Conservation (phyloP, 805 yeast genomes). For the Nakazawaea anatomiae region DNA sequence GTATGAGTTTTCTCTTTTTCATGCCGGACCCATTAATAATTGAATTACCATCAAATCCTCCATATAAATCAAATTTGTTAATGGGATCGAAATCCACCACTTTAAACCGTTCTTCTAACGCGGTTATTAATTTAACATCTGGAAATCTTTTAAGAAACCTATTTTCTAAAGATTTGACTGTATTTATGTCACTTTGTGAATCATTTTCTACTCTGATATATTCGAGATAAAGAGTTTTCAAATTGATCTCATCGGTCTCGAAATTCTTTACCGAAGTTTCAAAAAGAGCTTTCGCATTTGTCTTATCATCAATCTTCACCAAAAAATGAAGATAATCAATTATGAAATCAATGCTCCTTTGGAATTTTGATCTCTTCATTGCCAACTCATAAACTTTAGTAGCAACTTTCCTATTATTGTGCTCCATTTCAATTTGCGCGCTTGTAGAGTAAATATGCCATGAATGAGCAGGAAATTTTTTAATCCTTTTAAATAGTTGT, state of each 20-base stretch:
- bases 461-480: constrained; percentile 58
- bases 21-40: no score
- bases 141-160: constrained; percentile 66
- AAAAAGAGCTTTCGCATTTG: constrained; percentile 72
- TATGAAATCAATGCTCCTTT: constrained; percentile 54
- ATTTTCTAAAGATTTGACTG: constrained; percentile 58
- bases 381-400: constrained; percentile 76
- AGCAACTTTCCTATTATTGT: constrained; percentile 62
- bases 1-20: constrained; percentile 6
- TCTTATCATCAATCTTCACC: constrained; percentile 58
- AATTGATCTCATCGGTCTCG: constrained; percentile 29
- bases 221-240: constrained; percentile 42
- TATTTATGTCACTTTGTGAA: constrained; percentile 61
- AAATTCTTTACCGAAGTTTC: constrained; percentile 67
- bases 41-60: background rate
- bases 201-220: constrained; percentile 62
- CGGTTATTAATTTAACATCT: constrained; percentile 37
- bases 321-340: constrained; percentile 68
- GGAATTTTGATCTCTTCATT: constrained; percentile 41
- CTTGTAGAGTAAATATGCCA: constrained; percentile 76
- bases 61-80: constrained; percentile 30
- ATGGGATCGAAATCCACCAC: constrained; percentile 31
- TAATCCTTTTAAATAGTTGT: constrained; percentile 58
- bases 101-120: constrained; percentile 18
- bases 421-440: constrained; percentile 74